phyloP scores from a whole-genome alignment of 148 eudicot species.

The Nepenthes gracilis region DNA sequence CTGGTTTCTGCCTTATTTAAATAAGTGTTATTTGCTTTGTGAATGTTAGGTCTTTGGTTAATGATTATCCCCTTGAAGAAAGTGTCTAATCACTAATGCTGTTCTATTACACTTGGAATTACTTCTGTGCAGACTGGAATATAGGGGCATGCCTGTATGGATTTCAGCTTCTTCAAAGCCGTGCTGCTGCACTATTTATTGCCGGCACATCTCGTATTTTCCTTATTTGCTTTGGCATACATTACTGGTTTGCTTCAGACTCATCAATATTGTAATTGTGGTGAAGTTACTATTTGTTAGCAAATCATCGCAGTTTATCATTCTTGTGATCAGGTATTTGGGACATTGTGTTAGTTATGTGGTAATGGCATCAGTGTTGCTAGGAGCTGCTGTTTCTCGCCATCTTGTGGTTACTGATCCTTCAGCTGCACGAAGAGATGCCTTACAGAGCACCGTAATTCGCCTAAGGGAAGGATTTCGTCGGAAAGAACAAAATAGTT shows the following conservation, averaged over 20 bases:
- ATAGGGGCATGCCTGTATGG: slow-evolving; percentile 97
- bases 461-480: slow-evolving; percentile 95
- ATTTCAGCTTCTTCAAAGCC: slow-evolving; percentile 80
- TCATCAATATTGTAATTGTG: background rate
- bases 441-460: slow-evolving; percentile 87
- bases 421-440: slow-evolving; percentile 95
- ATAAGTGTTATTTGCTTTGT: background rate
- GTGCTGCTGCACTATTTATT: slow-evolving; percentile 74
- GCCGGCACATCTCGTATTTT: slow-evolving; percentile 92
- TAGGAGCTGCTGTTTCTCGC: slow-evolving; percentile 97
- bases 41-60: background rate
- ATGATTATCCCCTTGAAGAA: background rate
- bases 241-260: slow-evolving; percentile 69
- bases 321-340: slow-evolving; percentile 48
- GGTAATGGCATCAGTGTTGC: slow-evolving; percentile 85
- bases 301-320: slow-evolving; percentile 3
- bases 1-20: background rate
- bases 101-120: background rate
- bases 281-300: background rate
- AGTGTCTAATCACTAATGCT: background rate
- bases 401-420: slow-evolving; percentile 80
- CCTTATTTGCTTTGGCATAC: slow-evolving; percentile 94
- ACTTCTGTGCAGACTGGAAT: slow-evolving; percentile 68
- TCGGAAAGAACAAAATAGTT: slow-evolving; percentile 78
- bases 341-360: slow-evolving; percentile 98